Evolutionary conservation across 2,329 filamentous ascomycete species (phyloP).

Genomic region (Xylaria sp.): DNA sequence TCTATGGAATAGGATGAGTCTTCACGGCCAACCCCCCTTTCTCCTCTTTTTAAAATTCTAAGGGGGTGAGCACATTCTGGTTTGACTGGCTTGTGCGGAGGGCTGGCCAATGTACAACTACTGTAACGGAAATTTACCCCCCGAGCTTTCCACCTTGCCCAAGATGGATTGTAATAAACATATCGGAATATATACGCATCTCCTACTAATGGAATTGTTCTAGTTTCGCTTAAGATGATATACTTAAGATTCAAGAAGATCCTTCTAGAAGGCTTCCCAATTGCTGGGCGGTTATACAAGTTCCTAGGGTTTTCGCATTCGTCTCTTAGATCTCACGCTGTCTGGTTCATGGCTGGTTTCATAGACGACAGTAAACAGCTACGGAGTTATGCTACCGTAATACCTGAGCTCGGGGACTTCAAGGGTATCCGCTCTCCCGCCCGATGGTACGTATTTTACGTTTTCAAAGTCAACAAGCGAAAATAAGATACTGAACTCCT

Average conservation of each 20-base stretch:
- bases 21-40: too few species aligned
- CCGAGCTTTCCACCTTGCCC: neutral
- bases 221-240: conserved; percentile 61
- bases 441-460: conserved; percentile 53
- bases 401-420: conserved; percentile 64
- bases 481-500: neutral
- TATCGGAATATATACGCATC: neutral
- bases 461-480: neutral
- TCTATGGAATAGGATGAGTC: neutral
- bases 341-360: conserved; percentile 70
- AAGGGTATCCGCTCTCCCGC: conserved; percentile 62
- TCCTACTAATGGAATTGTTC: conserved; percentile 2
- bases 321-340: conserved; percentile 76
- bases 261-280: conserved; percentile 67
- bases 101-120: neutral
- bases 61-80: neutral
- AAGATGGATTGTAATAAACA: neutral
- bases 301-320: conserved; percentile 87
- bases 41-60: neutral
- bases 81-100: neutral
- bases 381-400: conserved; percentile 57
- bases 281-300: conserved; percentile 70
- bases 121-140: neutral
- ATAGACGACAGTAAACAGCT: conserved; percentile 48
- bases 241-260: conserved; percentile 70